Evolutionary conservation across 345 rosid genomes (phyloP).

Genomic region (Iberis pinnata): DNA sequence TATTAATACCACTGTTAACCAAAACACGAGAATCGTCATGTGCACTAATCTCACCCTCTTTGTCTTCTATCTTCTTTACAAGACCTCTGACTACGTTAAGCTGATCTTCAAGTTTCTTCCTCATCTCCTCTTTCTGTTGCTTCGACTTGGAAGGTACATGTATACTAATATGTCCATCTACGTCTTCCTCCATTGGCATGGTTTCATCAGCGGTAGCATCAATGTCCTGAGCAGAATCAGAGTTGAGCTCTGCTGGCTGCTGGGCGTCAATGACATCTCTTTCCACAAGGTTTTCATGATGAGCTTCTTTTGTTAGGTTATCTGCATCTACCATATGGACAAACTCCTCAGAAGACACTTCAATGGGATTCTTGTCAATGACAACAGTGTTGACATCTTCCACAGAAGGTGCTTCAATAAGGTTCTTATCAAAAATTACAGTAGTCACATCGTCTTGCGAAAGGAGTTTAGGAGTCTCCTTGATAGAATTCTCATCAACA

Average conservation of each 20-base stretch:
- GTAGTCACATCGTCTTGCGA: conserved; percentile 31
- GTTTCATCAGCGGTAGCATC: conserved; percentile 17
- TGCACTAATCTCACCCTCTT: conserved; percentile 50
- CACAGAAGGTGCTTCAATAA: neutral
- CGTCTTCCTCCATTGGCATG: conserved; percentile 32
- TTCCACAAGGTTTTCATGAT: conserved; percentile 27
- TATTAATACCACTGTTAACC: conserved; percentile 37
- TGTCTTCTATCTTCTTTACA: conserved; percentile 77
- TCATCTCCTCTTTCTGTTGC: conserved; percentile 53
- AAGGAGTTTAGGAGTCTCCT: conserved; percentile 26
- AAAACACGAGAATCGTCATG: conserved; percentile 30
- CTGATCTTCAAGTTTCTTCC: conserved; percentile 72
- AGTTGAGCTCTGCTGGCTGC: conserved; percentile 28
- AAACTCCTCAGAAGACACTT: conserved; percentile 29
- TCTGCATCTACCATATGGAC: conserved; percentile 23
- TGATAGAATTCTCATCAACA: conserved; percentile 31
- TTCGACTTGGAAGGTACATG: conserved; percentile 50
- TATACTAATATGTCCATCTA: conserved; percentile 43
- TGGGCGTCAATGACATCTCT: conserved; percentile 30
- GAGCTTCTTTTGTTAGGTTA: conserved; percentile 16
- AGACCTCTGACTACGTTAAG: conserved; percentile 64
- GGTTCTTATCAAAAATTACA: neutral
- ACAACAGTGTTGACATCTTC: neutral
- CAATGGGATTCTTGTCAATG: conserved; percentile 24
- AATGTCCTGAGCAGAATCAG: conserved; percentile 17